These are phyloP conservation scores for Botrytis aclada DNA, from an alignment of 2,329 filamentous ascomycete genomes.

Conservation along the genomic window DNA sequence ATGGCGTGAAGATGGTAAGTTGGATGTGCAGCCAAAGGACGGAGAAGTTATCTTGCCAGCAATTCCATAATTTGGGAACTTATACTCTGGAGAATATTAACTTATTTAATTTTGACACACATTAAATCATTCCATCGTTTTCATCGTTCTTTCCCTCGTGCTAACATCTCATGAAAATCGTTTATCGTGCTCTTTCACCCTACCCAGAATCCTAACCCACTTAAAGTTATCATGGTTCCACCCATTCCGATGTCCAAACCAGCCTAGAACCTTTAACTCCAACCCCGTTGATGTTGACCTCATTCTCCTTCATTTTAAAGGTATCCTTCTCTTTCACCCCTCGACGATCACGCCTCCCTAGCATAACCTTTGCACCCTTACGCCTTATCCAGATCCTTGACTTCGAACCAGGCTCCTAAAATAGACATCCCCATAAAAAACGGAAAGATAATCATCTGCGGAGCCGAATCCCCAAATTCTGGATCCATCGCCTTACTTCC, in stretches of 20 bases:
- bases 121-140: background rate
- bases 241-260: background rate
- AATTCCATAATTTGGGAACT: conserved; percentile 28
- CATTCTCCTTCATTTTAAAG: background rate
- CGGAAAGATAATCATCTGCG: conserved; percentile 36
- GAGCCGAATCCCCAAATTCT: conserved; percentile 43
- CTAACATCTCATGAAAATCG: background rate
- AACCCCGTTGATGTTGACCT: too few species aligned
- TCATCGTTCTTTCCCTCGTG: background rate
- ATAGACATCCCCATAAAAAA: conserved; percentile 14
- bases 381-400: background rate
- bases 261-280: background rate
- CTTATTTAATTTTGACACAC: background rate
- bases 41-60: conserved; percentile 27
- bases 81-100: background rate
- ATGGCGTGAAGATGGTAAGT: conserved; percentile 30
- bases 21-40: conserved; percentile 29
- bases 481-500: conserved; percentile 45
- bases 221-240: background rate
- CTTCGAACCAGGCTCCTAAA: conserved; percentile 22
- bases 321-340: background rate
- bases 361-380: background rate
- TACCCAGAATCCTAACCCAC: background rate
- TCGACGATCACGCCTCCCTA: background rate
- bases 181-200: background rate